Evolutionary conservation across 352 stramenopile genomes (phyloP).

Genomic region (Plasmopara halstedii): DNA sequence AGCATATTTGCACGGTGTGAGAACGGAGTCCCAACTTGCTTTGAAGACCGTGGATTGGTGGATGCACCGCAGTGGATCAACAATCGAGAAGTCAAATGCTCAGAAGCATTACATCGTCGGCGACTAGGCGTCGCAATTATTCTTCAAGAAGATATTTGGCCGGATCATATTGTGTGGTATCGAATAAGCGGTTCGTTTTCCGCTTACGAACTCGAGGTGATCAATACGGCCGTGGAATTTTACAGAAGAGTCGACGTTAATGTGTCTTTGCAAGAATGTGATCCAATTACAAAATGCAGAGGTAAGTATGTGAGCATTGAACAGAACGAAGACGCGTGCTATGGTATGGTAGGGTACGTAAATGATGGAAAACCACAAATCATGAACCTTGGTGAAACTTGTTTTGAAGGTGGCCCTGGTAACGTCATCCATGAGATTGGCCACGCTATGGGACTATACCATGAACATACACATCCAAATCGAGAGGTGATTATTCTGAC

Average conservation of each 20-base stretch:
- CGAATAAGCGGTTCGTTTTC: constrained; percentile 49
- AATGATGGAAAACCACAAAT: constrained; percentile 53
- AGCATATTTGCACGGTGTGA: constrained; percentile 50
- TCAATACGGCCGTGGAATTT: constrained; percentile 44
- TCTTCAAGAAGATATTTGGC: constrained; percentile 54
- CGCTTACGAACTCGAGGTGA: constrained; percentile 33
- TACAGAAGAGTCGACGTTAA: constrained; percentile 54
- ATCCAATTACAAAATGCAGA: constrained; percentile 42
- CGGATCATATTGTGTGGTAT: constrained; percentile 61
- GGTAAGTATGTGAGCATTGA: constrained; percentile 69
- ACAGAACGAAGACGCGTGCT: constrained; percentile 61
- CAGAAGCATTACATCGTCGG: constrained; percentile 15
- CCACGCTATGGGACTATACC: constrained; percentile 55
- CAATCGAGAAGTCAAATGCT: constrained; percentile 31
- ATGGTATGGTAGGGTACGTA: constrained; percentile 67
- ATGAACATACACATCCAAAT: constrained; percentile 65
- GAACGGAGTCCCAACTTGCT: constrained; percentile 38
- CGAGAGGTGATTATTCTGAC: constrained; percentile 65
- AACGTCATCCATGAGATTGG: constrained; percentile 61
- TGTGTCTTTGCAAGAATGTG: constrained; percentile 57
- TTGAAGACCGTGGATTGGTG: constrained; percentile 53
- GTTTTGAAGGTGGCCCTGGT: constrained; percentile 42
- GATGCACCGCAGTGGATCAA: constrained; percentile 43
- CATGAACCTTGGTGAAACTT: constrained; percentile 62
- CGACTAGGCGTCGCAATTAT: constrained; percentile 52